These are phyloP conservation scores for Coemansia javaensis DNA, from an alignment of 192 early-diverging fungal genomes.

Conservation along the genomic window DNA sequence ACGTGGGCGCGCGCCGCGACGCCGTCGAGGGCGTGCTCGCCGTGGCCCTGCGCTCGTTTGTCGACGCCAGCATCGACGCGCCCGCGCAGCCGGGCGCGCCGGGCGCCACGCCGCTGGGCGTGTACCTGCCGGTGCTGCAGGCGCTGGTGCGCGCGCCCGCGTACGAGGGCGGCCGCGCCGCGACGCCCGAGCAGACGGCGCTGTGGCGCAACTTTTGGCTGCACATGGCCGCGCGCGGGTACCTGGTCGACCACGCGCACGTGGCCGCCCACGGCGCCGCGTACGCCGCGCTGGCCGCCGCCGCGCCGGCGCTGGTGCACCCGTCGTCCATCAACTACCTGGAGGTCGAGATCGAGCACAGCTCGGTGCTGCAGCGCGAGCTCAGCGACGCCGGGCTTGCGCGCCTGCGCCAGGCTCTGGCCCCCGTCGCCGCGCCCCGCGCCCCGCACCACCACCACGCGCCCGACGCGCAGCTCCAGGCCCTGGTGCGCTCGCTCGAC, in stretches of 20 bases:
- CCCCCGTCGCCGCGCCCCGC: conserved; percentile 53
- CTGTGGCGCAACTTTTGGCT: conserved; percentile 92
- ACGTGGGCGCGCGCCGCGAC: conserved; percentile 13
- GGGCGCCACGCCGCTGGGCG: conserved; percentile 25
- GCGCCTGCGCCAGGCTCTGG: conserved; percentile 47
- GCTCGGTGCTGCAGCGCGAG: conserved; percentile 71
- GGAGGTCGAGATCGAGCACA: conserved; percentile 81
- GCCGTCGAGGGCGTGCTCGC: conserved; percentile 25
- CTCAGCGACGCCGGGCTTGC: conserved; percentile 21
- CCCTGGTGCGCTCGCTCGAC: conserved; percentile 59
- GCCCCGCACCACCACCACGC: too few relatives aligned
- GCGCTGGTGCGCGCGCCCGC: conserved; percentile 57
- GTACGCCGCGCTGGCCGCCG: conserved; percentile 69
- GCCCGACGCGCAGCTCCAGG: conserved; percentile 52
- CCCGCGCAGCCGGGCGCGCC: conserved; percentile 6
- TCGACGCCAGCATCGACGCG: conserved; percentile 30
- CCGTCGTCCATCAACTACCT: conserved; percentile 68
- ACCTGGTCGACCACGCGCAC: conserved; percentile 69
- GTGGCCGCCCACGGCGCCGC: conserved; percentile 68
- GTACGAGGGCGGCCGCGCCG: conserved; percentile 55
- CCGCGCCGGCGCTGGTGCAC: conserved; percentile 78
- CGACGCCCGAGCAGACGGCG: conserved; percentile 58
- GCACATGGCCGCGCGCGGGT: conserved; percentile 72
- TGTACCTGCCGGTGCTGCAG: conserved; percentile 58
- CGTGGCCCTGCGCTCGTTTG: conserved; percentile 26